Evolutionary conservation across 2,329 filamentous ascomycete species (phyloP).

Genomic region (Ceratocystis albifundus): DNA sequence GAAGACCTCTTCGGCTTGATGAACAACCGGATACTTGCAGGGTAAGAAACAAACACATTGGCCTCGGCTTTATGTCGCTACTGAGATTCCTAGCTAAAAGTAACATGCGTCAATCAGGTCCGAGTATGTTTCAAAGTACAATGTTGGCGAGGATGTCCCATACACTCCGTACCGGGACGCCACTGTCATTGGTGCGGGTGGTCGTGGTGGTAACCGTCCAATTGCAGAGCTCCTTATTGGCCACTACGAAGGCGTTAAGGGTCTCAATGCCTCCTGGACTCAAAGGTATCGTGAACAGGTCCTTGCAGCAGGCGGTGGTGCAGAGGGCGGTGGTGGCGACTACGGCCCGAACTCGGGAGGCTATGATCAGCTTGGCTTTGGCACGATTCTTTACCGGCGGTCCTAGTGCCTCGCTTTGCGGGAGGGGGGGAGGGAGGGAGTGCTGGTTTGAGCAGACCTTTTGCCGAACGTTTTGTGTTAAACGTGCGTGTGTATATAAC

Average conservation of each 20-base stretch:
- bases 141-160: background rate
- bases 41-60: background rate
- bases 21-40: background rate
- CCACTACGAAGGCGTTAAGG: slow-evolving; percentile 33
- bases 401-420: background rate
- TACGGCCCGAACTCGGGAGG: slow-evolving; percentile 34
- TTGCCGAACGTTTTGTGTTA: too few species aligned
- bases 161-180: background rate
- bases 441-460: too few species aligned
- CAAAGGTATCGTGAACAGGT: slow-evolving; percentile 32
- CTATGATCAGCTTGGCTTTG: slow-evolving; percentile 32
- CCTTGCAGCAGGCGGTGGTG: slow-evolving; percentile 29
- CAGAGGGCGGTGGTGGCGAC: slow-evolving; percentile 36
- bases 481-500: too few species aligned
- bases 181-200: background rate
- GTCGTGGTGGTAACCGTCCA: slow-evolving; percentile 31
- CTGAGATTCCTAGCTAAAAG: background rate
- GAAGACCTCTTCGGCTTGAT: background rate
- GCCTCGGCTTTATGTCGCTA: background rate
- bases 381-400: slow-evolving; percentile 25
- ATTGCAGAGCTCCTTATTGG: slow-evolving; percentile 33
- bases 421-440: too few species aligned
- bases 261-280: slow-evolving; percentile 32
- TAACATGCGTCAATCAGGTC: background rate
- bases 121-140: background rate